A percentile compares a stretch with the other conserved stretches of the same genome.
These are phyloP conservation scores for Candida ortonii DNA, from an alignment of 805 yeast genomes.

Conservation along the genomic window DNA sequence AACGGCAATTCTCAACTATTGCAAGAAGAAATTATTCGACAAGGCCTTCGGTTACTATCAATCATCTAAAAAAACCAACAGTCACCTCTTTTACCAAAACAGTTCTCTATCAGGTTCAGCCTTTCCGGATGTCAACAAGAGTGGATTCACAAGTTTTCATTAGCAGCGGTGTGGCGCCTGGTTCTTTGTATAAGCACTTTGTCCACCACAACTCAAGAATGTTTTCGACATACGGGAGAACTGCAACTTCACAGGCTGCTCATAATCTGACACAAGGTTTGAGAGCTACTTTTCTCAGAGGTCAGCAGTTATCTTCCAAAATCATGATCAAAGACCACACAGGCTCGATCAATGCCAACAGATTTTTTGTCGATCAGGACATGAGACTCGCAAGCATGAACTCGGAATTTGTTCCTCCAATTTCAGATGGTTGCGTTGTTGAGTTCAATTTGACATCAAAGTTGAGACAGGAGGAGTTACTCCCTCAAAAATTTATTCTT, in stretches of 20 bases:
- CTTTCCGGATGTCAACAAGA: slow-evolving; percentile 26
- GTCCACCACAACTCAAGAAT: slow-evolving; percentile 36
- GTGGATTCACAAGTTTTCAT: slow-evolving; percentile 18
- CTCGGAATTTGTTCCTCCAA: slow-evolving; percentile 20
- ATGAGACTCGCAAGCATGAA: slow-evolving; percentile 36
- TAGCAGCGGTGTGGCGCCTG: slow-evolving; percentile 28
- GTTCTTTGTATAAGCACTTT: slow-evolving; percentile 36
- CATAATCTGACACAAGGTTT: slow-evolving; percentile 52
- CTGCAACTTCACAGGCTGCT: slow-evolving; percentile 53
- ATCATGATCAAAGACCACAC: slow-evolving; percentile 16
- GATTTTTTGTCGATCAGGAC: slow-evolving; percentile 31
- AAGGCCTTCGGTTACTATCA: slow-evolving; percentile 6
- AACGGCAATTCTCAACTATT: slow-evolving; percentile 30
- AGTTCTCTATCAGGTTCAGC: slow-evolving; percentile 27
- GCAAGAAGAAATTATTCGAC: slow-evolving; percentile 17
- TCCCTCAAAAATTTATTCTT: slow-evolving; percentile 38
- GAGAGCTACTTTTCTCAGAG: slow-evolving; percentile 36
- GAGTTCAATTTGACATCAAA: slow-evolving; percentile 49
- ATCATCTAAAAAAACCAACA: slow-evolving; percentile 10
- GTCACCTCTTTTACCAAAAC: slow-evolving; percentile 18
- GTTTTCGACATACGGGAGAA: slow-evolving; percentile 37
- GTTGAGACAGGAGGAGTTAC: slow-evolving; percentile 4
- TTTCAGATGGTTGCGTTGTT: slow-evolving; percentile 47
- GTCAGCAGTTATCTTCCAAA: slow-evolving; percentile 29
- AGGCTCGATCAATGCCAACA: slow-evolving; percentile 23